Evolutionary conservation across 106 monocot species (phyloP), one percentile per base, ranked within the genome.

Genomic region (Posidonia australis): DNA sequence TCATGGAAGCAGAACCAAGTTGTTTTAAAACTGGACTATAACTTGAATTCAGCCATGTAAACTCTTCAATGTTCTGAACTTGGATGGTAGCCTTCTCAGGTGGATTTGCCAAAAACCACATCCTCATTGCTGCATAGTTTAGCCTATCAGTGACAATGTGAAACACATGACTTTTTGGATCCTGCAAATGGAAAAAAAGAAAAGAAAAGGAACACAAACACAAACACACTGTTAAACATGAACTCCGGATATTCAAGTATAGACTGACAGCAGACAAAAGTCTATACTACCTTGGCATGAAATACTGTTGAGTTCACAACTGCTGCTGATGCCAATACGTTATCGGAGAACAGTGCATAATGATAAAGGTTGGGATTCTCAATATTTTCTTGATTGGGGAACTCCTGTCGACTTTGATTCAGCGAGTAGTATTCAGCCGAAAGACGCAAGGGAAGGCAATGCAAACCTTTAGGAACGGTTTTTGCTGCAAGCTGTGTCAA

Each of bases 21-120:
- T 60, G 69, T 22, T 59, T 30, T 10, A 71, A 20, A 26, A 71
- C 29, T 10, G 71, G 52, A 51, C 31, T 29, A 17, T 22, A 48
- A 41, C 26, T 51, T 20, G 71, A 62, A 48, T 42, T 49, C 48
- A 71, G 9, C 71, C 62, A 71, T 27, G 6, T 49, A 18, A 86
- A 86, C 26, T 83, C 79, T 31, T 83, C 83, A 44, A 86, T 69
- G 18, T 83, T 83, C 63, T 80, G 74, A 60, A 86, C 73, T 69
- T 86, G 75, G 49, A 86, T 66, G 9, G 83, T 72, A 62, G 79
- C 86, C 65, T 74, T 55, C 32, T 72, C 75, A 12, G 82, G 80
- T 68, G 82, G 83, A 54, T 86, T 86, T 24, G 80, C 58, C 36
- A 83, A 59, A 59, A 86, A 86, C 86, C 82, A 86, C 86, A 86